A percentile compares a stretch with the other conserved stretches of the same genome.
phyloP scores from a whole-genome alignment of 2,329 filamentous ascomycete genomes.

The Colletotrichum cuscutae region DNA sequence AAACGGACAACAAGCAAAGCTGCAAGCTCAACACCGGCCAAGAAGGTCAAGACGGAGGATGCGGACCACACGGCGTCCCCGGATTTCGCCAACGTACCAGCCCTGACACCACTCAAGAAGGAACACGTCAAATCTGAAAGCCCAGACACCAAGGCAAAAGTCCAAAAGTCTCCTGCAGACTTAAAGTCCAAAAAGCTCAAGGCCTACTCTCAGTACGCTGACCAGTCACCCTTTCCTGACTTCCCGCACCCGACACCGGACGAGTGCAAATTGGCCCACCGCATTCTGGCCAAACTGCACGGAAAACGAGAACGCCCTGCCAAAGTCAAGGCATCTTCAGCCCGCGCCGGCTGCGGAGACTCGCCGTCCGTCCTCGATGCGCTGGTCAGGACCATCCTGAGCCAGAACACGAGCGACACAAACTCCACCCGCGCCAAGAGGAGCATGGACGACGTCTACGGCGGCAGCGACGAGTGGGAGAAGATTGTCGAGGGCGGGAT shows the following conservation, averaged over 20 bases:
- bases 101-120: conserved; percentile 19
- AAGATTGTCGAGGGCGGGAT: conserved; percentile 52
- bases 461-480: conserved; percentile 54
- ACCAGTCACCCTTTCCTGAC: conserved; percentile 72
- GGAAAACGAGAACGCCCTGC: conserved; percentile 71
- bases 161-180: conserved; percentile 32
- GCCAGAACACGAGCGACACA: conserved; percentile 61
- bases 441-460: conserved; percentile 57
- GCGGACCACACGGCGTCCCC: conserved; percentile 1
- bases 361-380: conserved; percentile 62
- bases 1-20: conserved; percentile 18
- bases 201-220: conserved; percentile 51
- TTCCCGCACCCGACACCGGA: conserved; percentile 72
- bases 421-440: conserved; percentile 70
- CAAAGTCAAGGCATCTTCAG: conserved; percentile 69
- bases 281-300: conserved; percentile 72
- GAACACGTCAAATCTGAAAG: conserved; percentile 25
- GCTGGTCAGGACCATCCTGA: conserved; percentile 61
- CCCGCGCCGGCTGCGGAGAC: conserved; percentile 70
- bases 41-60: conserved; percentile 36
- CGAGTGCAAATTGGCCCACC: conserved; percentile 76
- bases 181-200: conserved; percentile 56
- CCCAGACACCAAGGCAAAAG: conserved; percentile 3
- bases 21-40: conserved; percentile 11
- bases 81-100: conserved; percentile 4